Evolutionary conservation across 108 stramenopile genomes (phyloP).

Genomic region (Fragilariopsis cylindrus): DNA sequence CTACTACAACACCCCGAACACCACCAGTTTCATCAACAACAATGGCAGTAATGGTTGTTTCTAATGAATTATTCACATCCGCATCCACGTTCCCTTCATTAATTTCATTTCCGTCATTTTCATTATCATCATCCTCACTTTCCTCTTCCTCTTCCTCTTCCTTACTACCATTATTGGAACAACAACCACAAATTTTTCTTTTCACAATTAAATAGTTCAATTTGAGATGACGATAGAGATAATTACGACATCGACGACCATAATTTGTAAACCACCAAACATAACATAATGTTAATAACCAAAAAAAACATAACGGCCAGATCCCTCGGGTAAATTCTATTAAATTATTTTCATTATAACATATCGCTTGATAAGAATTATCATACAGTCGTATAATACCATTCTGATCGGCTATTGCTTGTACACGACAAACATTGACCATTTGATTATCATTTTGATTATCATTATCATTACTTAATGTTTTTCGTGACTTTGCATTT

Average conservation of each 20-base stretch:
- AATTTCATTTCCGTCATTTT: not conserved
- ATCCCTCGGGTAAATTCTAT: not conserved
- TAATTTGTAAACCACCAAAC: not conserved
- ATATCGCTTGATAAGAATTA: not conserved
- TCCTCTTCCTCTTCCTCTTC: not conserved
- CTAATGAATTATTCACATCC: not conserved
- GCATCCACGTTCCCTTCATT: not conserved
- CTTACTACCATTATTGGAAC: not conserved
- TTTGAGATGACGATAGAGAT: not conserved
- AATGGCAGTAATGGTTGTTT: too few relatives aligned
- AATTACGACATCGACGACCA: not conserved
- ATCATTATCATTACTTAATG: not conserved
- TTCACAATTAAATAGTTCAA: not conserved
- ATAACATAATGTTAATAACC: not conserved
- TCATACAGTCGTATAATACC: not conserved
- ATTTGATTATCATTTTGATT: not conserved
- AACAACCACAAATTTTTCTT: not conserved
- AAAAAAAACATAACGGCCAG: constrained; percentile 5
- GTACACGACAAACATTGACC: not conserved
- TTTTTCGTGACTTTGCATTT: not conserved
- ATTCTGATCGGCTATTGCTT: not conserved
- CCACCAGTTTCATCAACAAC: too few relatives aligned
- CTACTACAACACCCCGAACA: too few relatives aligned
- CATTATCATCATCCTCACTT: too few relatives aligned
- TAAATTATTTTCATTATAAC: not conserved